phyloP scores from a whole-genome alignment of 2,329 filamentous ascomycete species.

The Diaporthe sp. region DNA sequence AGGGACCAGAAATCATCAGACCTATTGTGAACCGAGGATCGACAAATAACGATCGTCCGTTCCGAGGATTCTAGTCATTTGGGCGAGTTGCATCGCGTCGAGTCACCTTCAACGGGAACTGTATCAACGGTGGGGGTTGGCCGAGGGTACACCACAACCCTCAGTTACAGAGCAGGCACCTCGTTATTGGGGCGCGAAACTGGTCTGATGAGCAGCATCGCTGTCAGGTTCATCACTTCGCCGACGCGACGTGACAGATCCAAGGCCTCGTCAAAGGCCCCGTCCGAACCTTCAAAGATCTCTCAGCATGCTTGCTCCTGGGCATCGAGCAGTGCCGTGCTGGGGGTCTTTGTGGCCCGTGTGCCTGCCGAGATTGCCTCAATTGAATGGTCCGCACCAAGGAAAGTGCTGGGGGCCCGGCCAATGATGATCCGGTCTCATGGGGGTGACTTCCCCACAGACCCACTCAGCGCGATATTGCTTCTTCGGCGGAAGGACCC shows the following conservation, averaged over 20 bases:
- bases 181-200: neutral
- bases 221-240: constrained; percentile 6
- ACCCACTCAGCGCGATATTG: constrained; percentile 29
- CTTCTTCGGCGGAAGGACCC: constrained; percentile 14
- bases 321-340: neutral
- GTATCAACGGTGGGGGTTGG: constrained; percentile 11
- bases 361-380: constrained; percentile 23
- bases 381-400: constrained; percentile 17
- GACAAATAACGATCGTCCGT: constrained; percentile 22
- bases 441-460: constrained; percentile 26
- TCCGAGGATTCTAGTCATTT: constrained; percentile 11
- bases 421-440: neutral
- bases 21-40: constrained; percentile 9
- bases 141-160: neutral
- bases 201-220: neutral
- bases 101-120: neutral
- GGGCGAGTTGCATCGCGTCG: constrained; percentile 11
- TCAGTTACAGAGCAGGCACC: neutral
- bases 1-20: constrained; percentile 25
- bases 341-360: neutral
- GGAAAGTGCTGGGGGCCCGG: constrained; percentile 5
- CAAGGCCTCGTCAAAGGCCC: neutral
- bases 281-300: constrained; percentile 9
- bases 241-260: neutral
- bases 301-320: neutral